phyloP scores from a whole-genome alignment of 306 rosid genomes.

The Cucumis sativus region DNA sequence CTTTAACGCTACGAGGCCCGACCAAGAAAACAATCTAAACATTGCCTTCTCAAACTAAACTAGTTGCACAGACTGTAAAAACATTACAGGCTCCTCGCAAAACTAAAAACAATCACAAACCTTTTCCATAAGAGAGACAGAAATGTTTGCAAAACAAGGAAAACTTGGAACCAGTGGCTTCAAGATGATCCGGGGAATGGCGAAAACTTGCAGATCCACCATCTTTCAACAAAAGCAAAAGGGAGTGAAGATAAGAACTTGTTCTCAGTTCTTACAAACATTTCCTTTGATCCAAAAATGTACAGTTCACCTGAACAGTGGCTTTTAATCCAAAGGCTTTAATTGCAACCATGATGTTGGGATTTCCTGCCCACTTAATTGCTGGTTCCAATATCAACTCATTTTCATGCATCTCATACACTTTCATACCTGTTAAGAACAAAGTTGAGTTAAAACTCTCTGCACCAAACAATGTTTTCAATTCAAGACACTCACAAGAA shows the following conservation, averaged over 20 bases:
- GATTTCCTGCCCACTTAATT: conserved; percentile 86
- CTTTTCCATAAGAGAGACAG: conserved; percentile 83
- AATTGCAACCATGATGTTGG: conserved; percentile 51
- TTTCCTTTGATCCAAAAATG: neutral
- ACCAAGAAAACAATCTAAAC: neutral
- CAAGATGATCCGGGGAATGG: conserved; percentile 42
- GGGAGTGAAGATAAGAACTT: neutral
- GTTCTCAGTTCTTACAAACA: conserved; percentile 8
- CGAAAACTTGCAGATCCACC: conserved; percentile 66
- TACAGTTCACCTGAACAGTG: conserved; percentile 50
- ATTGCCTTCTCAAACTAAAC: neutral
- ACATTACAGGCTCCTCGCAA: neutral
- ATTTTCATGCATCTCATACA: conserved; percentile 59
- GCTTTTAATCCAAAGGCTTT: conserved; percentile 41
- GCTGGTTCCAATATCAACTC: conserved; percentile 73
- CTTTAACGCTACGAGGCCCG: neutral
- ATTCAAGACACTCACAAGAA: neutral
- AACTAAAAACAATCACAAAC: conserved; percentile 21
- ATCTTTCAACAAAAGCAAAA: conserved; percentile 36
- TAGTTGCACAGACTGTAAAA: neutral
- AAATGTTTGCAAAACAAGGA: conserved; percentile 77
- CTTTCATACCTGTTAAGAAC: conserved; percentile 50
- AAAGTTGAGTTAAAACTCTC: neutral
- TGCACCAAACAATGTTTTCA: neutral
- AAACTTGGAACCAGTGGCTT: conserved; percentile 83